Evolutionary conservation across 768 basidiomycete genomes (phyloP).

Genomic region (Lentinula raphanica): DNA sequence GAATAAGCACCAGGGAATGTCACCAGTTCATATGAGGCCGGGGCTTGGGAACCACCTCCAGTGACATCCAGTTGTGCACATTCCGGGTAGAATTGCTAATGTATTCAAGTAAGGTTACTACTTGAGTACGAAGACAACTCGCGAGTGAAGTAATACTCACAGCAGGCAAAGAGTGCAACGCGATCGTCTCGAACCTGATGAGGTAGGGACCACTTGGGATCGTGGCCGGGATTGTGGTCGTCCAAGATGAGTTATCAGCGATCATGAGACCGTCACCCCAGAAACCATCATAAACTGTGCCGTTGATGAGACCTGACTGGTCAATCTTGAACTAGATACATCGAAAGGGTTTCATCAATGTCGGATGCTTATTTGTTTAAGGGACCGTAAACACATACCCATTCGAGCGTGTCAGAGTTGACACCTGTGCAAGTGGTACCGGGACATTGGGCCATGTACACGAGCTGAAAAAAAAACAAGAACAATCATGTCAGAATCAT

Average conservation of each 20-base stretch:
- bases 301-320: conserved; percentile 38
- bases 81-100: conserved; percentile 68
- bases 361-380: not conserved
- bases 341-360: not conserved
- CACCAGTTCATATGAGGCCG: conserved; percentile 39
- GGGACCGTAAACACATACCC: conserved; percentile 26
- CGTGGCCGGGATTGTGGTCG: conserved; percentile 37
- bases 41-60: conserved; percentile 34
- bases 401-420: conserved; percentile 32
- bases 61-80: conserved; percentile 41
- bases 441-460: conserved; percentile 41
- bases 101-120: conserved; percentile 7
- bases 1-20: conserved; percentile 43
- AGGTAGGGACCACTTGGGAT: conserved; percentile 41
- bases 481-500: too few species aligned
- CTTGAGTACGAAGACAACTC: not conserved
- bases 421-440: conserved; percentile 37
- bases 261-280: conserved; percentile 45
- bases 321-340: conserved; percentile 41
- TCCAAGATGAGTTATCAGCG: conserved; percentile 40
- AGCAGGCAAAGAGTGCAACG: conserved; percentile 49
- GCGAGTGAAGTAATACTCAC: conserved; percentile 19
- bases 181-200: conserved; percentile 49
- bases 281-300: conserved; percentile 32
- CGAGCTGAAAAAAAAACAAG: conserved; percentile 29